Evolutionary conservation across 2,329 filamentous ascomycete genomes (phyloP).

Genomic region (Exophiala sideris): DNA sequence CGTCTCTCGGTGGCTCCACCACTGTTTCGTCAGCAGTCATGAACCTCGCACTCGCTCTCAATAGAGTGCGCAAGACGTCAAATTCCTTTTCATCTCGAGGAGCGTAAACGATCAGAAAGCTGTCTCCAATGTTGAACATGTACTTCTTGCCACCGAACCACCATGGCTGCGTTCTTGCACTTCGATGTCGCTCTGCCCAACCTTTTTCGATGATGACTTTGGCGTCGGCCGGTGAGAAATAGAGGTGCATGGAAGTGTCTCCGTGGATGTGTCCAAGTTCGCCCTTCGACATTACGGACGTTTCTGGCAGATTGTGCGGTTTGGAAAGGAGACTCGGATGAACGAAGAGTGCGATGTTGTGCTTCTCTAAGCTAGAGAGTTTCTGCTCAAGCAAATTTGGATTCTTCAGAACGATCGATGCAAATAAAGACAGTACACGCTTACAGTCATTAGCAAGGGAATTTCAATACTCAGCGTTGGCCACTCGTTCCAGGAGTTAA

Average conservation of each 20-base stretch:
- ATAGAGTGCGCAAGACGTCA: constrained; percentile 48
- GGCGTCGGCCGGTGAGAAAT: constrained; percentile 74
- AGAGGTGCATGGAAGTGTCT: constrained; percentile 75
- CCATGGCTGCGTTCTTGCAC: constrained; percentile 56
- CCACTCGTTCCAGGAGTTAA: background rate
- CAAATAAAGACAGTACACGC: constrained; percentile 17
- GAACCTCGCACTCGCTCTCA: constrained; percentile 20
- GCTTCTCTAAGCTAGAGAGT: constrained; percentile 18
- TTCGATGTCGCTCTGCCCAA: constrained; percentile 71
- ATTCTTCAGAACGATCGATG: constrained; percentile 17
- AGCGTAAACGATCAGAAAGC: constrained; percentile 70
- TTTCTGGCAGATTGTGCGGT: constrained; percentile 49
- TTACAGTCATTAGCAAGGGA: constrained; percentile 40
- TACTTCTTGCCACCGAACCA: constrained; percentile 52
- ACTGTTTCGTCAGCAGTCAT: constrained; percentile 19
- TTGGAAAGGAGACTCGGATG: constrained; percentile 17
- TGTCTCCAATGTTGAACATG: constrained; percentile 18
- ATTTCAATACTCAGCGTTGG: background rate
- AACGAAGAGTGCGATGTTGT: constrained; percentile 21
- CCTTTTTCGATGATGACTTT: constrained; percentile 67
- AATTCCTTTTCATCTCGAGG: constrained; percentile 68
- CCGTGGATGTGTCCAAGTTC: constrained; percentile 79
- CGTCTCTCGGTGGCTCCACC: constrained; percentile 6
- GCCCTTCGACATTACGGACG: constrained; percentile 52
- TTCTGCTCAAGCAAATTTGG: constrained; percentile 16